Base-by-base conservation (phyloP, 2,329 filamentous ascomycete species). In the Alternaria sp. region DNA sequence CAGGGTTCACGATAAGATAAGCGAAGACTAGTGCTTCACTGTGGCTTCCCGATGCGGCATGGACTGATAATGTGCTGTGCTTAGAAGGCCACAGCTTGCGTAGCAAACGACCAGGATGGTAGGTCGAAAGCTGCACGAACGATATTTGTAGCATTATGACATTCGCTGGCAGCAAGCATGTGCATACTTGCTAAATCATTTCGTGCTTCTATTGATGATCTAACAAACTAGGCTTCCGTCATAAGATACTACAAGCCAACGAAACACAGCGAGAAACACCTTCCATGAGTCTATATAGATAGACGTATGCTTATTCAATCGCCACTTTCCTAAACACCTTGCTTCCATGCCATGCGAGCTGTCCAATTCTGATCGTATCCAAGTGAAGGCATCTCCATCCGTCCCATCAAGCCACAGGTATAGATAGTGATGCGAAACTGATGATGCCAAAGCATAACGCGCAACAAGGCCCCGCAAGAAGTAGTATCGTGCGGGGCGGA, bases 321-420 rank as follows among this genome's bases (percentile, higher is more conserved):
- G 44, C 37, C 55, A 63, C 58, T 55, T 49, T 66, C 60, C 57
- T 37, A 59, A 58, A 60, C 47, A 56, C 60, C 56, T 30, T 63
- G 57, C 64, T 67, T 59, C 70, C 44, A 33, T 58, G 57, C 57
- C 59, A 64, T 66, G 62, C 55, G 60, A 55, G 43, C 49, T 65
- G 69, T 70, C 62, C 66, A 64, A 65, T 60, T 49, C 47, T 25
- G 47, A 49, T 66, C 60, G 61, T 64, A 67, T 63, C 60, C 64
- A 65, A 50, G 20, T 37, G 44, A 60, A 63, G 51, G 62, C 59
- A 41, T 47, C 55, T 54, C 68, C 49, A 60, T 55, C 60, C 51
- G 61, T 61, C 60, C 66, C 51, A 59, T 58, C 56, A 50, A 61
- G 57, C 58, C 60, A 59, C 70, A 67, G 70, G 71, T 72, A 73